Percentiles rank a stretch among this genome's conserved stretches.
phyloP scores from a whole-genome alignment of 495 filamentous ascomycete species.

The Daldinia bambusicola region DNA sequence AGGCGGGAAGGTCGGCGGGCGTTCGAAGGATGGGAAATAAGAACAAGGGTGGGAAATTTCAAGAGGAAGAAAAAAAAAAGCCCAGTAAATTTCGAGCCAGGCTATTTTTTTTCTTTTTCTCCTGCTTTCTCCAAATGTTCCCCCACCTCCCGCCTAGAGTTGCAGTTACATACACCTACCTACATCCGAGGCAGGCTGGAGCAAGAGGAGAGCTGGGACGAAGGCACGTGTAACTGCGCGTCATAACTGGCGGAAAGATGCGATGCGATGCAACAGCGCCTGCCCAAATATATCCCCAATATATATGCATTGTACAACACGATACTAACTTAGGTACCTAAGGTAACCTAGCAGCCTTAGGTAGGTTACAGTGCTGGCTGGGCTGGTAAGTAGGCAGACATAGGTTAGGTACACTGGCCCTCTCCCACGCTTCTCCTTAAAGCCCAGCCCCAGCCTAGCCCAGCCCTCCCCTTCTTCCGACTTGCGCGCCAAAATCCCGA shows the following conservation, averaged over 20 bases:
- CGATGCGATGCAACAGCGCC: conserved; percentile 24
- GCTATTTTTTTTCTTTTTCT: background rate
- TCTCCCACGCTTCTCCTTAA: too few species aligned
- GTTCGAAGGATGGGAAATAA: conserved; percentile 32
- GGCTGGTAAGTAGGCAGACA: background rate
- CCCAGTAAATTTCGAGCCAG: conserved; percentile 9
- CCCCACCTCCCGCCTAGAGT: background rate
- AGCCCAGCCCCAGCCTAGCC: background rate
- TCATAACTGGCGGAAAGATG: conserved; percentile 26
- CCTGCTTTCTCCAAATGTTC: background rate
- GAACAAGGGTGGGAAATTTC: conserved; percentile 26
- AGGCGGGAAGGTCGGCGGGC: conserved; percentile 21
- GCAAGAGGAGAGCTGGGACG: conserved; percentile 19
- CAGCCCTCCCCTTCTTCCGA: conserved; percentile 15
- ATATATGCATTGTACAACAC: background rate
- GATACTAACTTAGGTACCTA: too few species aligned
- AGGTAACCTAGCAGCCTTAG: background rate
- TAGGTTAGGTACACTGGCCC: background rate
- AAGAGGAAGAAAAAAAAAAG: conserved; percentile 10
- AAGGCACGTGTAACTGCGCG: conserved; percentile 42
- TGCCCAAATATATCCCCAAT: background rate
- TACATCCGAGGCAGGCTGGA: background rate
- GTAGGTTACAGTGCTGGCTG: background rate
- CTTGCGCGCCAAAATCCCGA: conserved; percentile 35
- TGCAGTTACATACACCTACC: background rate